Percentiles rank a stretch among this genome's conserved stretches.
Conservation (phyloP, 768 basidiomycete species). For the Cubamyces lactineus region DNA sequence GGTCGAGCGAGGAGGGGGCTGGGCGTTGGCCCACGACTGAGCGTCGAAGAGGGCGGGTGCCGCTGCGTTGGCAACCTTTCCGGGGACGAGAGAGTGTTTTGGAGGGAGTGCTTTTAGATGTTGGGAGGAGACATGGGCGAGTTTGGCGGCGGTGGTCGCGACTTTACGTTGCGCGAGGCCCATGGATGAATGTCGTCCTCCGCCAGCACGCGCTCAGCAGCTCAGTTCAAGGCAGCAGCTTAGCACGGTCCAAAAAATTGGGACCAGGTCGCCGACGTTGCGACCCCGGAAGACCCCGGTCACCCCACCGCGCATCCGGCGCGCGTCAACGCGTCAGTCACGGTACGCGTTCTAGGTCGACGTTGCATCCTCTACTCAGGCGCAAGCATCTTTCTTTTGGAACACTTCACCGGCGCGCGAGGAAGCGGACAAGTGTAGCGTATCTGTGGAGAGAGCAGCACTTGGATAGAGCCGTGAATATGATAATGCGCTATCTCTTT, state of each 20-base stretch:
- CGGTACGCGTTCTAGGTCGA: background rate
- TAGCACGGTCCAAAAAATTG: slow-evolving; percentile 20
- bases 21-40: slow-evolving; percentile 69
- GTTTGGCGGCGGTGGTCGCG: slow-evolving; percentile 49
- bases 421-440: too few relatives aligned
- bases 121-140: slow-evolving; percentile 57
- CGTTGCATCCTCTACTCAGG: too few relatives aligned
- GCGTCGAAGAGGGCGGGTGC: slow-evolving; percentile 52
- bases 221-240: background rate
- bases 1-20: slow-evolving; percentile 72
- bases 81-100: slow-evolving; percentile 46
- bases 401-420: too few relatives aligned
- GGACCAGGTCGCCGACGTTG: slow-evolving; percentile 17
- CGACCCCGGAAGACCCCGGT: slow-evolving; percentile 21
- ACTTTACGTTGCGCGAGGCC: slow-evolving; percentile 62
- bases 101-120: slow-evolving; percentile 64
- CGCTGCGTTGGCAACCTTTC: slow-evolving; percentile 13
- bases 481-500: too few relatives aligned
- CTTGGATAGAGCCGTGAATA: too few relatives aligned
- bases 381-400: too few relatives aligned
- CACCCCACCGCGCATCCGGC: slow-evolving; percentile 12
- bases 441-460: too few relatives aligned
- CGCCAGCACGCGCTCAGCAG: slow-evolving; percentile 27
- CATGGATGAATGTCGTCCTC: slow-evolving; percentile 44
- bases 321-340: background rate